phyloP scores from a whole-genome alignment of 1,284 basidiomycete genomes.

The Stereum hirsutum region DNA sequence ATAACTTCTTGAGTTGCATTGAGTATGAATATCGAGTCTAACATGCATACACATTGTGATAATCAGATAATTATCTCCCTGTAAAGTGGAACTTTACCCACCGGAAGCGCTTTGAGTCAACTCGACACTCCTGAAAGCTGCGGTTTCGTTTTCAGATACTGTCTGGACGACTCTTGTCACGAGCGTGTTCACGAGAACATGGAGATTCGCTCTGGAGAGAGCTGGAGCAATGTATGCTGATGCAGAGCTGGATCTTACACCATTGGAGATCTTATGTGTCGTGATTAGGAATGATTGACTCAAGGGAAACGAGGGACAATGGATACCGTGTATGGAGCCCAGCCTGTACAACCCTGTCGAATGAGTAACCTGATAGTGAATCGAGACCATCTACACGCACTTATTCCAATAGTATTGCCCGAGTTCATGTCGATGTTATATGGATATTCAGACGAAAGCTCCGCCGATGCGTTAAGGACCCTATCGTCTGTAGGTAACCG shows the following conservation, averaged over 20 bases:
- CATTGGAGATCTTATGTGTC: conserved; percentile 16
- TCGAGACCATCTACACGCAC: conserved; percentile 12
- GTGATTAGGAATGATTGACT: neutral
- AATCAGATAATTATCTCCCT: neutral
- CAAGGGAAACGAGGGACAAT: neutral
- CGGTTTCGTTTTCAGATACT: conserved; percentile 9
- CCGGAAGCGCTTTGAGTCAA: conserved; percentile 17
- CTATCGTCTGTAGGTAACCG: conserved; percentile 16
- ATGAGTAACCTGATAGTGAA: neutral
- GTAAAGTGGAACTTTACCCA: conserved; percentile 5
- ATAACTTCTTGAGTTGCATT: conserved; percentile 19
- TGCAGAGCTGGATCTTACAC: conserved; percentile 25
- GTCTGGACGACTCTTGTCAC: conserved; percentile 29
- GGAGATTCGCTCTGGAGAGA: conserved; percentile 26
- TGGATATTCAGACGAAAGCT: conserved; percentile 16
- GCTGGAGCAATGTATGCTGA: conserved; percentile 26
- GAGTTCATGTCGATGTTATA: conserved; percentile 26
- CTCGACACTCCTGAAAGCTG: conserved; percentile 22
- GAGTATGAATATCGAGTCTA: conserved; percentile 13
- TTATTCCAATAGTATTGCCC: conserved; percentile 22
- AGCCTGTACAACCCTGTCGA: conserved; percentile 19
- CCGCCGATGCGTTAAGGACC: conserved; percentile 14
- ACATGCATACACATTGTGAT: conserved; percentile 10
- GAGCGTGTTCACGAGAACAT: conserved; percentile 30
- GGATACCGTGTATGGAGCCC: conserved; percentile 20